These are phyloP conservation scores for Vairimorpha necatrix DNA, from an alignment of 371 early-diverging fungal genomes.

Conservation along the genomic window DNA sequence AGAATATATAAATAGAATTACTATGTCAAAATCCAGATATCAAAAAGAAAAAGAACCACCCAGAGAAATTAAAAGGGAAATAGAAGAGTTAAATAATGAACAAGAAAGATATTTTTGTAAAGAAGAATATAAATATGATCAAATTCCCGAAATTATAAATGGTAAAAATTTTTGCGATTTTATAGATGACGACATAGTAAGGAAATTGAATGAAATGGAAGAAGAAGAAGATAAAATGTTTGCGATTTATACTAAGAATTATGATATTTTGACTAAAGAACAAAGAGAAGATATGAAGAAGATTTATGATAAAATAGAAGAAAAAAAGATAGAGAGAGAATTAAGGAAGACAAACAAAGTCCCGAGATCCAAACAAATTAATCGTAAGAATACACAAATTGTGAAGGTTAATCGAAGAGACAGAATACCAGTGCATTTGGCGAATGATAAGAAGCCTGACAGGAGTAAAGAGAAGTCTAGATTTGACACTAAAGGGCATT, in stretches of 20 bases:
- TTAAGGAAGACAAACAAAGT: slow-evolving; percentile 27
- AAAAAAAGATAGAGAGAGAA: slow-evolving; percentile 34
- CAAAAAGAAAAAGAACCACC: slow-evolving; percentile 28
- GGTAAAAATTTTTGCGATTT: slow-evolving; percentile 99
- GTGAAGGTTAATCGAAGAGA: slow-evolving; percentile 1
- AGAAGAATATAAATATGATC: slow-evolving; percentile 87
- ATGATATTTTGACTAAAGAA: slow-evolving; percentile 51
- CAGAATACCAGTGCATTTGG: not conserved
- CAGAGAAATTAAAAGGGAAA: not conserved
- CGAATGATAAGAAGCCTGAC: slow-evolving; percentile 23
- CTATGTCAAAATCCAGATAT: slow-evolving; percentile 66
- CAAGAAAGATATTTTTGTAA: slow-evolving; percentile 36
- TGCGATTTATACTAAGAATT: slow-evolving; percentile 50
- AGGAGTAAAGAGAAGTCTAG: slow-evolving; percentile 43
- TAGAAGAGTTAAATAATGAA: slow-evolving; percentile 33
- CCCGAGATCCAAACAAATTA: slow-evolving; percentile 8
- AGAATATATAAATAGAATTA: slow-evolving; percentile 62
- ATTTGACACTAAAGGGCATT: slow-evolving; percentile 23
- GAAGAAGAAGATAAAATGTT: slow-evolving; percentile 68
- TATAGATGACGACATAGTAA: slow-evolving; percentile 77
- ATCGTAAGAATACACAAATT: slow-evolving; percentile 12
- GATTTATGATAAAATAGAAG: slow-evolving; percentile 45
- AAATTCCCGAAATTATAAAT: slow-evolving; percentile 96
- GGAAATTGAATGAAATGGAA: slow-evolving; percentile 84
- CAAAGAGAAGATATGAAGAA: slow-evolving; percentile 55